A percentile compares a stretch with the other conserved stretches of the same genome.
Evolutionary conservation across 306 rosid species (phyloP).

Genomic region (Citrullus amarus): DNA sequence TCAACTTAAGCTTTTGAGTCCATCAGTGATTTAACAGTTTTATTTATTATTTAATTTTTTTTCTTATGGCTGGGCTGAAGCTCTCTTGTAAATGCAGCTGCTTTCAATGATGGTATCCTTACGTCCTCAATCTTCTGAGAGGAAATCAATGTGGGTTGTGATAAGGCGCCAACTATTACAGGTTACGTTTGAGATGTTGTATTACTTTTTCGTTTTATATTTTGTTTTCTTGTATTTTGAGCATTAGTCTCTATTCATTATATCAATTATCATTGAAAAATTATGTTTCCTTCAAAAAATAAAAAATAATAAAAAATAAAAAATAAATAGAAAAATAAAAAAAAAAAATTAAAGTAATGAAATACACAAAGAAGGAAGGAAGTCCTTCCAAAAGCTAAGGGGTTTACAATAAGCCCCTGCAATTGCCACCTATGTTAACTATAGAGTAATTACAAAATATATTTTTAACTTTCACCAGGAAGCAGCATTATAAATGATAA

Average conservation of each 20-base stretch:
- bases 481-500: background rate
- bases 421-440: background rate
- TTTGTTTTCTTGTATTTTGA: too few species aligned
- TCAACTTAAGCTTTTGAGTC: too few species aligned
- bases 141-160: conserved; percentile 82
- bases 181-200: conserved; percentile 25
- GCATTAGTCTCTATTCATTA: too few species aligned
- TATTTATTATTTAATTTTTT: conserved; percentile 4
- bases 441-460: background rate
- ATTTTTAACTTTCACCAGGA: background rate
- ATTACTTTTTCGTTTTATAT: too few species aligned
- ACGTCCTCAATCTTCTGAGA: conserved; percentile 83
- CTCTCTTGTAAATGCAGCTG: conserved; percentile 45
- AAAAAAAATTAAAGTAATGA: background rate
- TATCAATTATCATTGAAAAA: too few species aligned
- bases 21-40: background rate
- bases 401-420: background rate
- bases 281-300: too few species aligned
- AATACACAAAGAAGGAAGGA: background rate
- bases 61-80: conserved; percentile 18
- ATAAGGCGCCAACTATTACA: conserved; percentile 91
- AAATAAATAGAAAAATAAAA: too few species aligned
- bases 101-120: conserved; percentile 87
- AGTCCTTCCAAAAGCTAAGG: background rate
- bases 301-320: too few species aligned